Evolutionary conservation across 2,329 filamentous ascomycete species (phyloP).

Genomic region (Periconia macrospinosa): DNA sequence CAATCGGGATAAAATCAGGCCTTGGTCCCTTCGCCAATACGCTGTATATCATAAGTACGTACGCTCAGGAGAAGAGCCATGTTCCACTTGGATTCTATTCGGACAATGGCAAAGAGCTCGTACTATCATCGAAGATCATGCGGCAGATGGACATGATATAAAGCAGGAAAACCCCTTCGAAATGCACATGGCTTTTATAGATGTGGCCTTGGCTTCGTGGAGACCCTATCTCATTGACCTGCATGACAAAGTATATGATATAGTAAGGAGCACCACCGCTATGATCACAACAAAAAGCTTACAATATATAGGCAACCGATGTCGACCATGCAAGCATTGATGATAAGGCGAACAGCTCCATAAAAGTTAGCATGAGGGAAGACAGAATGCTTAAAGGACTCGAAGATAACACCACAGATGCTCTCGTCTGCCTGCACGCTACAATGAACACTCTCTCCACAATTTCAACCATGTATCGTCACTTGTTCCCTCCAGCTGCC

Average conservation of each 20-base stretch:
- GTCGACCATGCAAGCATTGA: no score
- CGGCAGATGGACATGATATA: background rate
- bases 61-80: background rate
- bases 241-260: background rate
- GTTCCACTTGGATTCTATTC: conserved; percentile 14
- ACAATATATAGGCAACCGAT: no score
- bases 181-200: background rate
- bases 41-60: conserved; percentile 12
- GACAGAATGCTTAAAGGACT: no score
- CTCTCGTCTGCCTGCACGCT: no score
- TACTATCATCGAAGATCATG: conserved; percentile 6
- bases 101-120: conserved; percentile 9
- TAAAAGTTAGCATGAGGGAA: no score
- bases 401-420: no score
- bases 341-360: no score
- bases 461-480: no score
- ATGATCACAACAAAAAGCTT: no score
- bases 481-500: no score
- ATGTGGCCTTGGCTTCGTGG: background rate
- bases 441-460: no score
- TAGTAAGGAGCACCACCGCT: background rate
- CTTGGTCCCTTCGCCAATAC: conserved; percentile 15
- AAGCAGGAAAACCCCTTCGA: background rate
- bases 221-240: background rate
- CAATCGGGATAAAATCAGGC: conserved; percentile 3